Evolutionary conservation across 129 eudicot species (phyloP).

Genomic region (Helichrysum umbraculigerum): DNA sequence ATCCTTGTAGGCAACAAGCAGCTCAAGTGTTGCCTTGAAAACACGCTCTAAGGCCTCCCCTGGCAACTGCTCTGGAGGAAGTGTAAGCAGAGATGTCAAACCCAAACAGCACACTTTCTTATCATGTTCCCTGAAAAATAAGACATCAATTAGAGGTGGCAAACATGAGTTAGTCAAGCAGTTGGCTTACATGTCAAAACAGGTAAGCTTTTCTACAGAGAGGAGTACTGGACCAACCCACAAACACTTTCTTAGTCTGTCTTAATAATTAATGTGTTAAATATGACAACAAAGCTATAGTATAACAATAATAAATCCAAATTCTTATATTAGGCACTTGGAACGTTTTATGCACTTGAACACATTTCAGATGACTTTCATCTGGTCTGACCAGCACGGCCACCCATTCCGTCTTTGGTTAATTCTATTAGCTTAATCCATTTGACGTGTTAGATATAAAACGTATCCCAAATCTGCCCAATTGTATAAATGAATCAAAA

Average conservation of each 20-base stretch:
- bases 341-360: neutral
- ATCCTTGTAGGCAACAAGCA: conserved; percentile 93
- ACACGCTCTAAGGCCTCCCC: conserved; percentile 89
- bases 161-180: neutral
- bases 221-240: neutral
- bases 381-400: neutral
- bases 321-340: neutral
- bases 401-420: neutral
- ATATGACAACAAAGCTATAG: neutral
- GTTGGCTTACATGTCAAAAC: neutral
- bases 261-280: neutral
- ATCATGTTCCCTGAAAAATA: conserved; percentile 66
- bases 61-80: conserved; percentile 88
- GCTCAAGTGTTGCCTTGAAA: conserved; percentile 85
- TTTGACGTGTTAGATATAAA: neutral
- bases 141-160: neutral
- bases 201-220: neutral
- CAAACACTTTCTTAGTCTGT: neutral
- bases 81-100: conserved; percentile 79
- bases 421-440: neutral
- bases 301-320: neutral
- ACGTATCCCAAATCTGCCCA: neutral
- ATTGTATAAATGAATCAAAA: neutral
- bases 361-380: neutral
- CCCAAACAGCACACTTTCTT: conserved; percentile 97